These are phyloP conservation scores for Chalciporus sphaerocephalus DNA, from an alignment of 768 basidiomycete genomes.

Conservation along the genomic window DNA sequence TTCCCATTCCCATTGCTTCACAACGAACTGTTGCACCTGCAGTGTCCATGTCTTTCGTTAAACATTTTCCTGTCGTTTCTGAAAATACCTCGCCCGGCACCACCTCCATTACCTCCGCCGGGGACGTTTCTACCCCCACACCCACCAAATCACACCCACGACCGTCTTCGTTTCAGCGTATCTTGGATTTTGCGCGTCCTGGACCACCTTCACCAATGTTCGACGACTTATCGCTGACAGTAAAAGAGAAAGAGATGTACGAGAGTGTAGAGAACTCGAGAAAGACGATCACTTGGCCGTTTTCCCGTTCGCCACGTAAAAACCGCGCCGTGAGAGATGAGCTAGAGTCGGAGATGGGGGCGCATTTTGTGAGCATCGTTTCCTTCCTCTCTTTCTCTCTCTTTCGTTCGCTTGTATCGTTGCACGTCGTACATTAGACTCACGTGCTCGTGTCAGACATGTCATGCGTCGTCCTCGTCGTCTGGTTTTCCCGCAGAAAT, in stretches of 20 bases:
- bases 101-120: too few species aligned
- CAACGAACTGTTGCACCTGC: too few species aligned
- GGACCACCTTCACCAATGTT: too few species aligned
- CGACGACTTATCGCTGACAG: too few species aligned
- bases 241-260: constrained; percentile 5
- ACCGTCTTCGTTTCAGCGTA: constrained; percentile 27
- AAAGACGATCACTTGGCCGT: constrained; percentile 30
- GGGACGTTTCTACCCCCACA: constrained; percentile 16
- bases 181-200: constrained; percentile 30
- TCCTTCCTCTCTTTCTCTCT: not conserved
- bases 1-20: not conserved
- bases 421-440: not conserved
- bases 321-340: constrained; percentile 10
- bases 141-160: too few species aligned
- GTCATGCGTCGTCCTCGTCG: constrained; percentile 7
- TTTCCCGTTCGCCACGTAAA: constrained; percentile 25
- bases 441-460: not conserved
- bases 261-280: constrained; percentile 18
- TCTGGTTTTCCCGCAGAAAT: too few species aligned
- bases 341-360: not conserved
- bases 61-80: constrained; percentile 18
- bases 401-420: constrained; percentile 5
- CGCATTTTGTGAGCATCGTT: constrained; percentile 10
- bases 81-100: too few species aligned
- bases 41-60: constrained; percentile 26